Conservation (phyloP, 352 stramenopile species). For the Pythium guiyangense region DNA sequence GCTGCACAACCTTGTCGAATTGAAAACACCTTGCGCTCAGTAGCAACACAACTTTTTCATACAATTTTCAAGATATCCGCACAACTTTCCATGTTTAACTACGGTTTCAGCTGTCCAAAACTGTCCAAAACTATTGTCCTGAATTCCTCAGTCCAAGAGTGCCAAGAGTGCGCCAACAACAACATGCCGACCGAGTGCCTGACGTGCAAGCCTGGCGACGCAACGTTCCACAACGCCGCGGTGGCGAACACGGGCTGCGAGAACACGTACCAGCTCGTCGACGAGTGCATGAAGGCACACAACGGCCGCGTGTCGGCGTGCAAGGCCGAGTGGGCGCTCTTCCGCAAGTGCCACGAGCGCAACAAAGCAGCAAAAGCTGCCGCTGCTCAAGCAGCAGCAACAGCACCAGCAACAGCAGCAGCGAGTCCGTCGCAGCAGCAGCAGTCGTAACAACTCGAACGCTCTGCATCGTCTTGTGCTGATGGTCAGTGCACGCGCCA, state of each 20-base stretch:
- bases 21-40: no score
- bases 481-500: no score
- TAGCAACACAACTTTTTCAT: no score
- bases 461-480: no score
- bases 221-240: slow-evolving; percentile 60
- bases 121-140: no score
- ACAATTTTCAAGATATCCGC: no score
- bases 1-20: no score
- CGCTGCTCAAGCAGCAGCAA: background rate
- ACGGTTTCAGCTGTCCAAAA: no score
- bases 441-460: no score
- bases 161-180: no score
- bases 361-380: slow-evolving; percentile 27
- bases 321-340: slow-evolving; percentile 65
- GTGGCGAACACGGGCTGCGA: slow-evolving; percentile 70
- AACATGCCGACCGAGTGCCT: slow-evolving; percentile 69
- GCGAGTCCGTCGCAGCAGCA: background rate
- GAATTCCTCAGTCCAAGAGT: no score
- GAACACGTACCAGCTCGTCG: slow-evolving; percentile 53
- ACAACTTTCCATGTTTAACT: no score
- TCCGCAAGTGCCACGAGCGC: slow-evolving; percentile 73
- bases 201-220: slow-evolving; percentile 66
- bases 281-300: slow-evolving; percentile 82
- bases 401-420: background rate
- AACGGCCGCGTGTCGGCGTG: slow-evolving; percentile 72